Base-by-base conservation (phyloP, 371 early-diverging fungal genomes). In the Syncephalis plumigaleata region DNA sequence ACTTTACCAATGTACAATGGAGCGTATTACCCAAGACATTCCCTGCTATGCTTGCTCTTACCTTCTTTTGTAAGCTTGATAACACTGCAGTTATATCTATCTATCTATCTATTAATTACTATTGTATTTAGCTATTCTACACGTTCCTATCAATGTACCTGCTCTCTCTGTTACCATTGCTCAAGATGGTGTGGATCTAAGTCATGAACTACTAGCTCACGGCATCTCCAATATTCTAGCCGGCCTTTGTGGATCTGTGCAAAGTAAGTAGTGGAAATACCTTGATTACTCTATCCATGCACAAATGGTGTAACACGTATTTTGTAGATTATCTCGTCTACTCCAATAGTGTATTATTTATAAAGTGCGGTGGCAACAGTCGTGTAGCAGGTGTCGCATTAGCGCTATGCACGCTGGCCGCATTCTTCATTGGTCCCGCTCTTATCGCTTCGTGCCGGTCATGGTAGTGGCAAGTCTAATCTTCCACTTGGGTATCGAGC, bases 81-180 rank as follows among this genome's bases (percentile, higher is more conserved):
- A 16, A 8, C 18, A 40, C 40, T n/a, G 8, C 40, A 40, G 50
- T 20, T 46, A 47, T 17, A 20, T 16, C 37, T 22, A 21, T 20
- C 20, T 1, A 47, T 13, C 11, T 21, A 18, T 47, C 1, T 39
- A 16, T 15, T 13, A 25, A 18, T 21, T 21, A 18, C 20, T 43
- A 8, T 16, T 3, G 36, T 37, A 52, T 25, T 8, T 50, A 64
- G 73, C 75, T 44, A 77, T 94, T 22, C 67, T 96, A 21, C 95
- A 96, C 58, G 97, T 96, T 1, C 95, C 97, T 9, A 84, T 84
- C 55, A 86, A 84, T 49, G 87, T 91, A 1, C 94, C 92, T 8
- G 92, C 92, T 1, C 66, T 91, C 45, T 87, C 88, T 0, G 90
- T 91, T 1, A 87, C 90, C 0, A 90, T 90, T 3, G 74, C 81